Conservation (phyloP, 331 rosid species). For the Rhamnella rubrinervis region DNA sequence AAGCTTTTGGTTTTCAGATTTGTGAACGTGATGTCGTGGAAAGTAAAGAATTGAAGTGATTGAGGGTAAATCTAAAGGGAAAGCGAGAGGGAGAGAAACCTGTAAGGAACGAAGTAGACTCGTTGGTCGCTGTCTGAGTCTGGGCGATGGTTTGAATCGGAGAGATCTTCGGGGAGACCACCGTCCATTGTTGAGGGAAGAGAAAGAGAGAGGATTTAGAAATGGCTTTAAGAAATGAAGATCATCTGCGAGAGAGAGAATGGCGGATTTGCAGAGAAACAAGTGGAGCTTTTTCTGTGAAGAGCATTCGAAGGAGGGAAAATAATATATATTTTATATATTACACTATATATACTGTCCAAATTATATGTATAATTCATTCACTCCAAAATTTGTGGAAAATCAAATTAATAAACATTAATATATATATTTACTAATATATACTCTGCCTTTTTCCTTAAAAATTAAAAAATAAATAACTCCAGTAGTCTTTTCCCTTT, state of each 20-base stretch:
- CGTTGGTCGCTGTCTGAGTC: constrained; percentile 59
- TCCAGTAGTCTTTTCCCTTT: too few relatives aligned
- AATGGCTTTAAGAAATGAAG: constrained; percentile 22
- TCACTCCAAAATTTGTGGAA: too few relatives aligned
- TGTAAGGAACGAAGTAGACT: constrained; percentile 89
- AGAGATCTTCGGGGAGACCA: constrained; percentile 51
- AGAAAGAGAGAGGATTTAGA: constrained; percentile 15
- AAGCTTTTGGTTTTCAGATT: constrained; percentile 28
- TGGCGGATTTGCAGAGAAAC: constrained; percentile 67
- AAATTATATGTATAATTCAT: too few relatives aligned
- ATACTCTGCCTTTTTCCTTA: too few relatives aligned
- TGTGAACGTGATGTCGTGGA: constrained; percentile 11
- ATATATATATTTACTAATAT: too few relatives aligned
- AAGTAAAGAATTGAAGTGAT: constrained; percentile 26
- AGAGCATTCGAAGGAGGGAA: constrained; percentile 17
- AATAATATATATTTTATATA: constrained; percentile 7
- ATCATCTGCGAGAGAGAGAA: constrained; percentile 28
- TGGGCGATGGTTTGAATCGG: constrained; percentile 49
- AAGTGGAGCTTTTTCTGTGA: constrained; percentile 49
- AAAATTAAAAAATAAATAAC: too few relatives aligned
- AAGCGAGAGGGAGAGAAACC: constrained; percentile 36
- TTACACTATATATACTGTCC: too few relatives aligned
- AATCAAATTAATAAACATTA: too few relatives aligned
- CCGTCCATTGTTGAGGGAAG: constrained; percentile 42
- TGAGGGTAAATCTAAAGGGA: constrained; percentile 23